Evolutionary conservation across 164 flowering plant genomes (phyloP).

Genomic region (Litsea cubeba): DNA sequence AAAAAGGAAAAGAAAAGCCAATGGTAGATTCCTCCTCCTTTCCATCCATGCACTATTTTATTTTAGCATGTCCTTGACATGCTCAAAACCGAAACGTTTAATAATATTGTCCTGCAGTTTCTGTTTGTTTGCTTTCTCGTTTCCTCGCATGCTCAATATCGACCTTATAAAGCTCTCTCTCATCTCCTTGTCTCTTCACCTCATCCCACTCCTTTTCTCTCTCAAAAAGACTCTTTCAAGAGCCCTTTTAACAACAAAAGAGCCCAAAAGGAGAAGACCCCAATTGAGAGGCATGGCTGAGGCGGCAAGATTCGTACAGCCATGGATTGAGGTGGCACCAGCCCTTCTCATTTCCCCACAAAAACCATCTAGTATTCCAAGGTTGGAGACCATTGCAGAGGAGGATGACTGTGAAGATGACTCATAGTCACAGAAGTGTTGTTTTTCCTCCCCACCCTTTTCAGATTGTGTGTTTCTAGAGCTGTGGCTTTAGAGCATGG

Average conservation of each 20-base stretch:
- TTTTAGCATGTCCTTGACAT: neutral
- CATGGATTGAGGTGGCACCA: conserved; percentile 1
- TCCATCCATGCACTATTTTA: neutral
- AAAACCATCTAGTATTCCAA: neutral
- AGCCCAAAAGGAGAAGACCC: neutral
- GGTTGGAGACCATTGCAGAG: neutral
- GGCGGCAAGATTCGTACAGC: neutral
- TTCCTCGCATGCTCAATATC: neutral
- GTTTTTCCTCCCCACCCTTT: too few species aligned
- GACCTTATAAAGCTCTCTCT: neutral
- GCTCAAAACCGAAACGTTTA: neutral
- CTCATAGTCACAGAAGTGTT: neutral
- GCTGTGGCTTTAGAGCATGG: too few species aligned
- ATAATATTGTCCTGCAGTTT: neutral
- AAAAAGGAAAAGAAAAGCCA: too few species aligned
- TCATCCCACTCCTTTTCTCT: neutral
- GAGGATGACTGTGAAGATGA: neutral
- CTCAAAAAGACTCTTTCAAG: neutral
- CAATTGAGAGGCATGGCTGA: neutral
- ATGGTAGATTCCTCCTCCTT: neutral
- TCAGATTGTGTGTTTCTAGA: too few species aligned
- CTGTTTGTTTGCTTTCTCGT: neutral
- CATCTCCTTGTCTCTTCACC: too few species aligned
- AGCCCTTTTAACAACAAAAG: neutral
- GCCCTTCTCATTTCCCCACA: neutral